Evolutionary conservation across 2,329 filamentous ascomycete genomes (phyloP).

Genomic region (Ophiocordyceps unilateralis): DNA sequence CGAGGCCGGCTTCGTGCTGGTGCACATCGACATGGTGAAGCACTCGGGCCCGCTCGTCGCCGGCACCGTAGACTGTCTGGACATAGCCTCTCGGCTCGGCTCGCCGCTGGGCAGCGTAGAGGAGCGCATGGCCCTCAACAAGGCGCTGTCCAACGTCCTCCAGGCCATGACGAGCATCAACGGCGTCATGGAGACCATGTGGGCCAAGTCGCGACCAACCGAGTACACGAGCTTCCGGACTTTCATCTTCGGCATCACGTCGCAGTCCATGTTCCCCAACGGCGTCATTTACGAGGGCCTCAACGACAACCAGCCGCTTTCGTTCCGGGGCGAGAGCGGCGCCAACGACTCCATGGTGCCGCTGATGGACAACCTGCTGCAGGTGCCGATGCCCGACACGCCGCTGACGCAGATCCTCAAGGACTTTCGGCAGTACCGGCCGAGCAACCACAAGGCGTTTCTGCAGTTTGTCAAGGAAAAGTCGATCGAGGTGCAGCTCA

Average conservation of each 20-base stretch:
- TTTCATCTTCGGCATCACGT: conserved; percentile 93
- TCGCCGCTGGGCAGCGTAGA: conserved; percentile 7
- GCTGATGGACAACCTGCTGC: conserved; percentile 70
- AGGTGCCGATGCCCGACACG: conserved; percentile 75
- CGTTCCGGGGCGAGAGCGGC: conserved; percentile 81
- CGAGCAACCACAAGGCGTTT: conserved; percentile 76
- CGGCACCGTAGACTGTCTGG: conserved; percentile 51
- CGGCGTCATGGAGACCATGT: conserved; percentile 76
- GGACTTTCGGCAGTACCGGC: conserved; percentile 81
- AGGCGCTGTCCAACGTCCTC: conserved; percentile 44
- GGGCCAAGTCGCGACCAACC: conserved; percentile 67
- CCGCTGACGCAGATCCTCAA: conserved; percentile 75
- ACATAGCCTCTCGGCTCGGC: conserved; percentile 22
- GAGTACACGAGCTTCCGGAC: conserved; percentile 84
- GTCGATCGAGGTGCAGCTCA: conserved; percentile 32
- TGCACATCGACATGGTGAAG: conserved; percentile 89
- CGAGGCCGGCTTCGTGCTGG: conserved; percentile 89
- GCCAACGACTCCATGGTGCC: conserved; percentile 93
- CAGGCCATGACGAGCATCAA: conserved; percentile 48
- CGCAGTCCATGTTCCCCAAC: conserved; percentile 83
- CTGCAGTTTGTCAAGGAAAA: conserved; percentile 49
- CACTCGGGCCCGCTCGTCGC: conserved; percentile 64
- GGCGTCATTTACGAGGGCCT: conserved; percentile 83
- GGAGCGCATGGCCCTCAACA: conserved; percentile 43
- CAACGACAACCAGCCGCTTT: conserved; percentile 49